A percentile compares a stretch with the other conserved stretches of the same genome.
Conservation (phyloP, 2,329 filamentous ascomycete genomes). For the Allantophomopsis cytisporea region DNA sequence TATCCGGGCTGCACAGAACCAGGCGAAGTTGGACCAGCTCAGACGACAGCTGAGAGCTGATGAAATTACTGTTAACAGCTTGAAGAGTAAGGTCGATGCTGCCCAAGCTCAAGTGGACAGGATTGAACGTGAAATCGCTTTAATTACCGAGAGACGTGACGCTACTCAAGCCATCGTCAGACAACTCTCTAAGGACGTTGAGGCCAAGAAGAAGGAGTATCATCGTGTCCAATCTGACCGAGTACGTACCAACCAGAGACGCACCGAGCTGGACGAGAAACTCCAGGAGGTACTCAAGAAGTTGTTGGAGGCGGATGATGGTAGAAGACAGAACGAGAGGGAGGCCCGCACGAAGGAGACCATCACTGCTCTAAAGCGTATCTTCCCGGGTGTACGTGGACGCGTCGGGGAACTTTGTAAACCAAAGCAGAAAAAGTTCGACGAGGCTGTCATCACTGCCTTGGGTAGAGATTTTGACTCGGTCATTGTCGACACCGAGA, state of each 20-base stretch:
- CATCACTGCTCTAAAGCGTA: constrained; percentile 73
- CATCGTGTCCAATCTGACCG: constrained; percentile 77
- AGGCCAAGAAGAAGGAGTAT: constrained; percentile 79
- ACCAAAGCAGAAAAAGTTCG: constrained; percentile 94
- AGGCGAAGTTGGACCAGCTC: constrained; percentile 75
- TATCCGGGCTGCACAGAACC: constrained; percentile 66
- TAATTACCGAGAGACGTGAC: constrained; percentile 54
- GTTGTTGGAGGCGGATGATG: constrained; percentile 74
- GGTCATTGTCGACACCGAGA: constrained; percentile 89
- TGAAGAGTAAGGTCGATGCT: constrained; percentile 78
- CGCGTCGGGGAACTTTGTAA: constrained; percentile 85
- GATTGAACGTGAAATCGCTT: constrained; percentile 56
- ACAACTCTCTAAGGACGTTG: constrained; percentile 63
- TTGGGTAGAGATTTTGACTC: constrained; percentile 89
- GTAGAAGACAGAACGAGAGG: constrained; percentile 71
- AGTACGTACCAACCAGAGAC: constrained; percentile 64
- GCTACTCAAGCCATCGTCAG: constrained; percentile 49
- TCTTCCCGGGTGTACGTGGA: constrained; percentile 84
- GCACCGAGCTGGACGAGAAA: constrained; percentile 86
- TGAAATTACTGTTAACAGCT: constrained; percentile 76
- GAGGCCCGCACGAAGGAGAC: constrained; percentile 72
- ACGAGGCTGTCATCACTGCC: constrained; percentile 84
- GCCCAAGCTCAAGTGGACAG: constrained; percentile 62
- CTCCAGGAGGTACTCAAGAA: constrained; percentile 69
- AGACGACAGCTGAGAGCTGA: constrained; percentile 82